Evolutionary conservation across 2,329 filamentous ascomycete genomes (phyloP), one percentile per base, ranked within the genome.

Genomic region (Beauveria asiatica): DNA sequence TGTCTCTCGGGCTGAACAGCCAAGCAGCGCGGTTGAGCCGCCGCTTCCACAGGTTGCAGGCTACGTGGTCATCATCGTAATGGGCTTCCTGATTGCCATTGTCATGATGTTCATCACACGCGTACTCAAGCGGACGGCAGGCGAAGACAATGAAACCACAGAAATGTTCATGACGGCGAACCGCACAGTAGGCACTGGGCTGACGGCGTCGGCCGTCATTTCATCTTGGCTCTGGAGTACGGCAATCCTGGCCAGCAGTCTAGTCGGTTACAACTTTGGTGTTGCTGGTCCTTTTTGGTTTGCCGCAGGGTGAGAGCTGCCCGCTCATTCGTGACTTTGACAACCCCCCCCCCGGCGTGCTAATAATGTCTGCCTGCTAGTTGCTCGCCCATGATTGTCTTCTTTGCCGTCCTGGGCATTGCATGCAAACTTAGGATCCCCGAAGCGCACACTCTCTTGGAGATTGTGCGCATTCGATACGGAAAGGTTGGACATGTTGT

Each of bases 111-210:
- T 76, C 1, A 68, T 78, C 1, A 80, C 78, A 0, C 73, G 71
- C 8, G 58, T 79, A 2, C 64, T 81, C n/a, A 81, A 79, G 62
- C 75, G 69, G 41, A 80, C 78, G 0, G 72, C 76, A 0, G 77
- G 77, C 1, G 79, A 82, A 62, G 79, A 82, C 52, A 82, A 80
- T 58, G 72, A 73, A 23, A 80, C 77, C 21, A 81, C 78, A 0
- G 80, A 83, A 66, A 82, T 80, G 78, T 82, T 82, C 65, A 82
- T 81, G 75, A 79, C 77, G 0, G 80, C 80, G 2, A 81, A 82
- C 57, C 74, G 79, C 5, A 74, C 71, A 9, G 78, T 83, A 0
- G 74, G 76, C 1, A 79, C 78, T 0, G 80, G 80, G 1, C 63
- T 82, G 25, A 81, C 79, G 9, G 76, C 79, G 3, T 82, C 80